phyloP scores from a whole-genome alignment of 2,329 filamentous ascomycete genomes.

The Aureobasidium subglaciale region DNA sequence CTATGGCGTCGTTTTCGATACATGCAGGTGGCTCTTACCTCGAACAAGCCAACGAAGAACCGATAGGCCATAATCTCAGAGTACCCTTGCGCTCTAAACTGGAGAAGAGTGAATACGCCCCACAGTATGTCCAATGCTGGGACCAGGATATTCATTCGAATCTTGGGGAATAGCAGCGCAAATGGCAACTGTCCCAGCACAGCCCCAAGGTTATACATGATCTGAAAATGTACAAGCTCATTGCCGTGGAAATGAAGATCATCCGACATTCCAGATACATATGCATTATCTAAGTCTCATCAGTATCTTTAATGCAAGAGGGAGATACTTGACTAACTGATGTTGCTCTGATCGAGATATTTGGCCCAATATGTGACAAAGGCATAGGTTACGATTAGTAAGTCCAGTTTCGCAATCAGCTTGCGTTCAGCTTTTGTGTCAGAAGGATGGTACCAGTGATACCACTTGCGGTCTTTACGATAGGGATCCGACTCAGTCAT shows the following conservation, averaged over 20 bases:
- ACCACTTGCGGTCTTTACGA: conserved; percentile 6
- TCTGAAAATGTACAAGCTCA: conserved; percentile 50
- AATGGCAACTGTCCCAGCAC: conserved; percentile 48
- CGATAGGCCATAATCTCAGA: conserved; percentile 21
- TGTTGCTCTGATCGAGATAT: conserved; percentile 49
- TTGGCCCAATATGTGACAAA: conserved; percentile 51
- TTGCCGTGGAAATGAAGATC: conserved; percentile 47
- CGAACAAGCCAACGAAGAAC: conserved; percentile 19
- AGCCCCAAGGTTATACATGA: conserved; percentile 45
- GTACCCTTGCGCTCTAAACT: conserved; percentile 44
- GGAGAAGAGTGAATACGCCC: conserved; percentile 51
- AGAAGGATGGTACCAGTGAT: conserved; percentile 42
- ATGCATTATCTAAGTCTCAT: conserved; percentile 45
- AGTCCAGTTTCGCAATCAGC: conserved; percentile 50
- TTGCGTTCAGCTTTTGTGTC: conserved; percentile 46
- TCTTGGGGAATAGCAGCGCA: conserved; percentile 40
- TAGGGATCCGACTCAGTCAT: neutral
- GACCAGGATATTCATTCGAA: conserved; percentile 44
- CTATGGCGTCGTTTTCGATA: too few species aligned
- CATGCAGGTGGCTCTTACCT: too few species aligned
- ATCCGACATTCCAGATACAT: conserved; percentile 49
- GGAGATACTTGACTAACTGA: conserved; percentile 35
- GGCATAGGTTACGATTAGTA: conserved; percentile 50
- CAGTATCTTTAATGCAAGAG: too few species aligned
- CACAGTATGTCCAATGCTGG: conserved; percentile 45